Percentiles rank a stretch among this genome's conserved stretches.
Evolutionary conservation across 225 moss, liverwort and hornwort species (phyloP).

Genomic region (Polytrichum commune): DNA sequence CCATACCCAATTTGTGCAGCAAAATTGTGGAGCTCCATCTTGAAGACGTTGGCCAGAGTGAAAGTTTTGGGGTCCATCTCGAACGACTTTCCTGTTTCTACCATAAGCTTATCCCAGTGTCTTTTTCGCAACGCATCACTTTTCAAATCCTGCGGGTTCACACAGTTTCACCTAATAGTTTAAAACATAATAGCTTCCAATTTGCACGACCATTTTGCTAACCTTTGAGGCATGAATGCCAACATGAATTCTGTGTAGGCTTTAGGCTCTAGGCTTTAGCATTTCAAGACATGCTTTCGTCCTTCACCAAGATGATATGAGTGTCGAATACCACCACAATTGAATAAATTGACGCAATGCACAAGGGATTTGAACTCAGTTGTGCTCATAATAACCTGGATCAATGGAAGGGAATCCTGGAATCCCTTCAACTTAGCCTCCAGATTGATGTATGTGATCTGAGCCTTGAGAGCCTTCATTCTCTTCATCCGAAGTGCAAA

Average conservation of each 20-base stretch:
- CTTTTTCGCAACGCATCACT: conserved; percentile 76
- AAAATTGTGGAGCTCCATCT: conserved; percentile 84
- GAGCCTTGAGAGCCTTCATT: conserved; percentile 56
- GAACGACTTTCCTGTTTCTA: conserved; percentile 69
- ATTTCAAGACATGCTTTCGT: background rate
- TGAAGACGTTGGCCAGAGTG: conserved; percentile 78
- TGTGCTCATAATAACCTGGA: conserved; percentile 41
- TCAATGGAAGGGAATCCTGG: conserved; percentile 81
- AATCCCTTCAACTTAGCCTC: conserved; percentile 79
- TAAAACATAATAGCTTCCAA: too few relatives aligned
- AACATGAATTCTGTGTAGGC: too few relatives aligned
- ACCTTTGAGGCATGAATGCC: too few relatives aligned
- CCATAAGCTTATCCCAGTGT: conserved; percentile 91
- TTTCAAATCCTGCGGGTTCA: conserved; percentile 58
- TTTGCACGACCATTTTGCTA: too few relatives aligned
- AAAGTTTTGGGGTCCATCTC: conserved; percentile 95
- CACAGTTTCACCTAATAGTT: too few relatives aligned
- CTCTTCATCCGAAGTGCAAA: conserved; percentile 72
- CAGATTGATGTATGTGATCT: conserved; percentile 68
- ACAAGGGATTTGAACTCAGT: too few relatives aligned
- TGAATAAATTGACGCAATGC: too few relatives aligned
- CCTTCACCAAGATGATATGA: too few relatives aligned
- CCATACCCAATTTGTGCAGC: conserved; percentile 59
- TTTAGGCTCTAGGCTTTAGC: too few relatives aligned
- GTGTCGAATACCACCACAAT: too few relatives aligned